phyloP scores from a whole-genome alignment of 306 rosid species.

The Trichosanthes truncata region DNA sequence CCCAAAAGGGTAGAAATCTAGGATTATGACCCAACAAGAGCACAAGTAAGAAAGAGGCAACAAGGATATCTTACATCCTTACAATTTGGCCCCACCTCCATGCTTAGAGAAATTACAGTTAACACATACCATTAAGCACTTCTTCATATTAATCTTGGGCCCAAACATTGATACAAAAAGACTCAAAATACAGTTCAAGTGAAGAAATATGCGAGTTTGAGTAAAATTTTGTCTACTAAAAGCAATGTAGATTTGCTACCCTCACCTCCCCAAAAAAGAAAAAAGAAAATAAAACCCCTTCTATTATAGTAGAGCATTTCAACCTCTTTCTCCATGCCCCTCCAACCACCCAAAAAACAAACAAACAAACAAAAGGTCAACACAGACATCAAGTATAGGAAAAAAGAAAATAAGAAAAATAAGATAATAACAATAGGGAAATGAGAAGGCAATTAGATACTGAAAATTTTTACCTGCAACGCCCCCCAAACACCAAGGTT shows the following conservation, averaged over 20 bases:
- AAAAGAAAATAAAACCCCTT: not conserved
- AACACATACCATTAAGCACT: not conserved
- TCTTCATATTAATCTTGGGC: not conserved
- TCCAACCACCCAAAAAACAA: not conserved
- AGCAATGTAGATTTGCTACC: not conserved
- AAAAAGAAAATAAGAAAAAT: no score
- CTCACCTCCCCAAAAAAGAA: not conserved
- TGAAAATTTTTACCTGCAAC: conserved; percentile 42
- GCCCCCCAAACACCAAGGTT: conserved; percentile 90
- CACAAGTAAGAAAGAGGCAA: not conserved
- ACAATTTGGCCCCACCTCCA: not conserved
- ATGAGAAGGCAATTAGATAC: conserved; percentile 10
- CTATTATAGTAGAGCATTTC: not conserved
- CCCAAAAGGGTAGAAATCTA: not conserved
- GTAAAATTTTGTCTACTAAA: not conserved
- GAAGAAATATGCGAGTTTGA: not conserved
- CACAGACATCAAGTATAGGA: not conserved
- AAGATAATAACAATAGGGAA: conserved; percentile 7
- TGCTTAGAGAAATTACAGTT: not conserved
- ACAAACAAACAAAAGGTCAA: not conserved
- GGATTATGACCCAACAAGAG: not conserved
- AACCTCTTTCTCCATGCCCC: not conserved
- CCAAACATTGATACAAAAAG: not conserved
- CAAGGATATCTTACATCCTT: not conserved
- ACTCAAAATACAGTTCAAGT: not conserved